Percentiles rank a stretch among this genome's conserved stretches.
These are phyloP conservation scores for Puccinia coronata DNA, from an alignment of 1,284 basidiomycete species.

Conservation along the genomic window DNA sequence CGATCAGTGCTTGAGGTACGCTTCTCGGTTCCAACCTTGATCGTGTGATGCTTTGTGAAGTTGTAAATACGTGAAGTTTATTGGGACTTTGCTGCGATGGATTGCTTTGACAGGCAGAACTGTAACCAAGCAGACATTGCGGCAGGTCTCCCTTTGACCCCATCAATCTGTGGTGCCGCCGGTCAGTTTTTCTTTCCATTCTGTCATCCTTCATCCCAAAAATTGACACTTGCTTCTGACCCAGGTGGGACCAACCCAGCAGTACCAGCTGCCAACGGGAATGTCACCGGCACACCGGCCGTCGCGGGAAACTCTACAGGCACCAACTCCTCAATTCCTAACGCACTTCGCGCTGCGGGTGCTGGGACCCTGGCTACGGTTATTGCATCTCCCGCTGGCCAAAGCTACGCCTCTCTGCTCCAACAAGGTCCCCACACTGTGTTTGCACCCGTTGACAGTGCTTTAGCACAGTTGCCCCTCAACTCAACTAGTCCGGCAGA, in stretches of 20 bases:
- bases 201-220: background rate
- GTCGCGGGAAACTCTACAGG: background rate
- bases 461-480: background rate
- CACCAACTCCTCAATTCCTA: conserved; percentile 9
- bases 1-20: conserved; percentile 36
- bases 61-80: background rate
- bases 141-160: conserved; percentile 6
- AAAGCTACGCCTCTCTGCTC: conserved; percentile 17
- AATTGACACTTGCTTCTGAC: background rate
- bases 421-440: conserved; percentile 37
- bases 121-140: conserved; percentile 15
- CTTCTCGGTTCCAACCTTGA: background rate
- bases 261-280: background rate
- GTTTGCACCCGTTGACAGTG: conserved; percentile 38
- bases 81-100: background rate
- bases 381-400: conserved; percentile 15
- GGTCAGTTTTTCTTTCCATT: background rate
- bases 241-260: background rate
- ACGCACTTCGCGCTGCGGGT: conserved; percentile 33
- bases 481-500: conserved; percentile 39
- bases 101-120: conserved; percentile 24
- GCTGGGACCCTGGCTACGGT: conserved; percentile 10
- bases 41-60: background rate
- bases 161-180: conserved; percentile 20
- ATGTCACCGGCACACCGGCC: conserved; percentile 1